Conservation (phyloP, 768 basidiomycete genomes). For the Lanmaoa rubissima region DNA sequence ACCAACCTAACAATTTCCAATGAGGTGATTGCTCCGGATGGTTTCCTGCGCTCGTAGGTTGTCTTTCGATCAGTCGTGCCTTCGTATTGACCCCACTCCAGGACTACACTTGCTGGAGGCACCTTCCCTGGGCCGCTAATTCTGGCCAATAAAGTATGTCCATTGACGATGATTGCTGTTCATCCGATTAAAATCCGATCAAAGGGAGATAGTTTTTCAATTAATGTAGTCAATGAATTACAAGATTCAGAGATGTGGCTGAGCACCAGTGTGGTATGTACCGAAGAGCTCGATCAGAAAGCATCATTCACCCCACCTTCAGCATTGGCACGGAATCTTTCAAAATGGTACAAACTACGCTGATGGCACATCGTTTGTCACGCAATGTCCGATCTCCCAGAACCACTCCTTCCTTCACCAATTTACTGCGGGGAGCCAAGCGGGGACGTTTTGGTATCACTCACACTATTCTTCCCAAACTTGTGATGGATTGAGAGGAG, state of each 20-base stretch:
- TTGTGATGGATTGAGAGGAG: slow-evolving; percentile 39
- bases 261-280: slow-evolving; percentile 45
- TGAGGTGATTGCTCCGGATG: slow-evolving; percentile 45
- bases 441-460: slow-evolving; percentile 38
- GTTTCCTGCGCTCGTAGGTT: slow-evolving; percentile 44
- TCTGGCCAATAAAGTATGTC: slow-evolving; percentile 31
- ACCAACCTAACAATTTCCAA: slow-evolving; percentile 41
- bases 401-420: slow-evolving; percentile 25
- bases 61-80: background rate
- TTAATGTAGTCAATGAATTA: slow-evolving; percentile 48
- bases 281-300: background rate
- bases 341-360: slow-evolving; percentile 43
- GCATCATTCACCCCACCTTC: background rate
- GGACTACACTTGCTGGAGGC: slow-evolving; percentile 38
- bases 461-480: slow-evolving; percentile 38
- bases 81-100: background rate
- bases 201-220: slow-evolving; percentile 39
- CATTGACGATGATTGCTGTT: background rate
- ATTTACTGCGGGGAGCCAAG: slow-evolving; percentile 21
- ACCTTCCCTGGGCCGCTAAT: slow-evolving; percentile 49
- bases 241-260: slow-evolving; percentile 47
- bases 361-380: slow-evolving; percentile 43
- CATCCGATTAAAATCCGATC: background rate
- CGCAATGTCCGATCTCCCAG: slow-evolving; percentile 33
- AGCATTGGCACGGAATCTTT: slow-evolving; percentile 60